These are phyloP conservation scores for Chaetoscypha palmicola DNA, from an alignment of 2,329 filamentous ascomycete species.

Conservation along the genomic window DNA sequence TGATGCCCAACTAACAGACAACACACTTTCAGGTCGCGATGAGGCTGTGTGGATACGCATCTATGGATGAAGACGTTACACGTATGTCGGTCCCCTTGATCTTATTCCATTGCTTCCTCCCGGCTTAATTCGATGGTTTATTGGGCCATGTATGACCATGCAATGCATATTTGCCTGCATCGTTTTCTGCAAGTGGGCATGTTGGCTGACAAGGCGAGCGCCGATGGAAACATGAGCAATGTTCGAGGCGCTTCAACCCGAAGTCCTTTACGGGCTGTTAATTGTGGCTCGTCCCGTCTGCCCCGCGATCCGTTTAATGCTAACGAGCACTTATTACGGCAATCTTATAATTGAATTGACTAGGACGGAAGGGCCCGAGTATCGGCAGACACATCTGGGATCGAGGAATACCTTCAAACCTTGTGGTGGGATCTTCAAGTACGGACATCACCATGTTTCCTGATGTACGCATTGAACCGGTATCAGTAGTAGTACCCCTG, in stretches of 20 bases:
- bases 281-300: neutral
- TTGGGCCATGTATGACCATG: neutral
- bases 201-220: conserved; percentile 1
- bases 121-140: neutral
- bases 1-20: neutral
- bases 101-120: neutral
- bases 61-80: neutral
- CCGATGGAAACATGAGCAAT: neutral
- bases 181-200: neutral
- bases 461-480: no score
- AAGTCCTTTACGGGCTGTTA: neutral
- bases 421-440: no score
- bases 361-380: no score
- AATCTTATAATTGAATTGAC: no score
- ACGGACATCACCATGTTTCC: no score
- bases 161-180: neutral
- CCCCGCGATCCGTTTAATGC: neutral
- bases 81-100: neutral
- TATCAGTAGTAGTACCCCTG: no score
- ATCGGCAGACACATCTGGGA: no score
- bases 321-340: no score
- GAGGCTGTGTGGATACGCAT: neutral
- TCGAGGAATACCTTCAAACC: no score
- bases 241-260: no score
- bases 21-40: neutral